Conservation (phyloP, 1,284 basidiomycete species). For the Afroboletus lepidellus region DNA sequence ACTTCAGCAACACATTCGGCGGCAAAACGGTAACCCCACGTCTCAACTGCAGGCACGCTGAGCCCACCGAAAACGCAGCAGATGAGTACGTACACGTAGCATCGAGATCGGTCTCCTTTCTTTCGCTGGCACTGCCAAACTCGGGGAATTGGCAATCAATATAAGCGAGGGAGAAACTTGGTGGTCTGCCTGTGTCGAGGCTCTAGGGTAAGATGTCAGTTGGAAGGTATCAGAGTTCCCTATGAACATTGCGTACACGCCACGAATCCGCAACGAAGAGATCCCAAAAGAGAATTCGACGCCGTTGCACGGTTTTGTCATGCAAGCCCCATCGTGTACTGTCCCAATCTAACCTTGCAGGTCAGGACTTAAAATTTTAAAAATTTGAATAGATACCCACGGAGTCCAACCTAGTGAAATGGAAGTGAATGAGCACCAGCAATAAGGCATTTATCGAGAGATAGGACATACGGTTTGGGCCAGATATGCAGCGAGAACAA, state of each 20-base stretch:
- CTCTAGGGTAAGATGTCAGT: slow-evolving; percentile 38
- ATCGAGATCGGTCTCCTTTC: slow-evolving; percentile 24
- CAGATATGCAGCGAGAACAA: slow-evolving; percentile 53
- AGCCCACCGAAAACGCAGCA: neutral
- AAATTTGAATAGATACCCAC: slow-evolving; percentile 37
- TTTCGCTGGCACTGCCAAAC: slow-evolving; percentile 33
- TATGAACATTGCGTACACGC: slow-evolving; percentile 36
- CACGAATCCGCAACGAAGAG: slow-evolving; percentile 52
- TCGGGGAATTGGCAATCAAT: slow-evolving; percentile 56
- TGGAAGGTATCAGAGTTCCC: neutral
- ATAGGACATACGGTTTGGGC: slow-evolving; percentile 53
- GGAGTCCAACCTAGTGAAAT: slow-evolving; percentile 52
- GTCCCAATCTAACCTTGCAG: slow-evolving; percentile 50
- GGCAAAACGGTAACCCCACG: slow-evolving; percentile 64
- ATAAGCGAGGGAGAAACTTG: slow-evolving; percentile 56
- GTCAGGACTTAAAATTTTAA: slow-evolving; percentile 15
- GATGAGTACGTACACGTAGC: slow-evolving; percentile 24
- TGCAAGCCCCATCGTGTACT: slow-evolving; percentile 52
- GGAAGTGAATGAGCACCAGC: slow-evolving; percentile 14
- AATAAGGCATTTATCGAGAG: slow-evolving; percentile 6
- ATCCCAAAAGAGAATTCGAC: slow-evolving; percentile 60
- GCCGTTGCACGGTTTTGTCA: slow-evolving; percentile 50
- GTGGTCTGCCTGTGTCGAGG: slow-evolving; percentile 61
- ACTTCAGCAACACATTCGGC: slow-evolving; percentile 66
- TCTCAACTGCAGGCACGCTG: slow-evolving; percentile 41